Base-by-base conservation (phyloP, 805 yeast species). In the Brettanomyces naardenensis region DNA sequence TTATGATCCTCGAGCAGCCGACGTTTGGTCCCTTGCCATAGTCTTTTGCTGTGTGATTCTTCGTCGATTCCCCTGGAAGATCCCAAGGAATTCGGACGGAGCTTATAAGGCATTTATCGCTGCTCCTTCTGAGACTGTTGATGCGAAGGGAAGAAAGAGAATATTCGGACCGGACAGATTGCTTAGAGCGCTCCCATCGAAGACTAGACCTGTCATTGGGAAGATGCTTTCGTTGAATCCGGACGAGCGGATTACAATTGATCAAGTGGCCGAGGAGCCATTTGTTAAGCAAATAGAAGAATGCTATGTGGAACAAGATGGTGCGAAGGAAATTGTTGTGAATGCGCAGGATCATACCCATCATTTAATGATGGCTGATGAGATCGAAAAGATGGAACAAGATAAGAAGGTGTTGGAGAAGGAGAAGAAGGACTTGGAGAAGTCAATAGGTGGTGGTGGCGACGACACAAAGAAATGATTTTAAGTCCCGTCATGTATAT, bases 51-150 rank as follows among this genome's bases (percentile, higher is more conserved):
- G 97, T 62, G 84, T 88, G 89, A 68, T 81, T 2, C 64, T 89
- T 47, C 75, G 82, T 47, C 64, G 95, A 43, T 90, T 90, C 61
- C 97, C 98, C 1, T 90, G 98, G 98, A 87, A 87, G 56, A 73
- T 89, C 2, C 96, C 97, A n/a, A 78, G 80, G 46, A 61, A 65
- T 19, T 64, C 75, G 5, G 96, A 89, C 56, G 77, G 77, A 38
- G 78, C 92, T 4, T 90, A 71, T 64, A 71, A 76, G 40, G 69
- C 85, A 43, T 90, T 81, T 53, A 61, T 70, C n/a, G 42, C 50
- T 21, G 46, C 42, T 20, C 42, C 53, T 2, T 39, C 45, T 4
- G 59, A 50, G 32, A 38, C 44, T 7, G 40, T 44, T 19, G 62
- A 56, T 40, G 52, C 50, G 26, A 40, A 43, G 19, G 58, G 58